Percentiles rank a stretch among this genome's conserved stretches.
phyloP scores from a whole-genome alignment of 208 protist species.

The Acanthamoeba royreba region DNA sequence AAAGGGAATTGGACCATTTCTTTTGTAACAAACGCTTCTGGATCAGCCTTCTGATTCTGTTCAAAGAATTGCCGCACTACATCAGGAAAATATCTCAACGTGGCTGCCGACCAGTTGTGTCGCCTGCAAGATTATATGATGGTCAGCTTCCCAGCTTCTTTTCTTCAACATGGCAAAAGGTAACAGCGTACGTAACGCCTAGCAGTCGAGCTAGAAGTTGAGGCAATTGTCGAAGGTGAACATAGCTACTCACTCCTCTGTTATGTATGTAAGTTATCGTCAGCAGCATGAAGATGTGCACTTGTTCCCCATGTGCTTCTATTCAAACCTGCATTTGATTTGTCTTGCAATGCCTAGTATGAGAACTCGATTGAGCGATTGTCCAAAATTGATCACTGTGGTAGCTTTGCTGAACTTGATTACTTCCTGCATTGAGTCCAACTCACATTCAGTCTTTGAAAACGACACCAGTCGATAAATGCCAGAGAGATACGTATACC shows the following conservation, averaged over 20 bases:
- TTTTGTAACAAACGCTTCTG: background rate
- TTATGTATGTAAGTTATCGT: background rate
- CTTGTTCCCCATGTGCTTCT: no score
- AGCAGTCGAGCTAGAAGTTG: background rate
- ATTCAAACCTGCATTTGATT: slow-evolving; percentile 9
- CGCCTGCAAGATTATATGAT: background rate
- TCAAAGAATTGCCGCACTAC: background rate
- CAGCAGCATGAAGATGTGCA: background rate
- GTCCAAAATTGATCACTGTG: background rate
- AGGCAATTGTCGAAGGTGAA: background rate
- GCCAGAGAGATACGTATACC: background rate
- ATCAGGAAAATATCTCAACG: slow-evolving; percentile 8
- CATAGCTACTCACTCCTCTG: background rate
- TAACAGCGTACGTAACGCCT: background rate
- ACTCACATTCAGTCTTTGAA: background rate
- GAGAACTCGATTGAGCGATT: background rate
- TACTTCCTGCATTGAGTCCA: background rate
- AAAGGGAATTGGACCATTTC: background rate
- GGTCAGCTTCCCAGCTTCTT: no score
- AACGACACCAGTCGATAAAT: background rate
- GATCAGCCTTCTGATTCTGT: background rate
- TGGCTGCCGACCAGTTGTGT: background rate
- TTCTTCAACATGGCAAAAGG: background rate
- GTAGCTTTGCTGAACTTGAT: slow-evolving; percentile 18
- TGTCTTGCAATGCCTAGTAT: background rate